Conservation (phyloP, 2,329 filamentous ascomycete species). For the Madurella mycetomatis region DNA sequence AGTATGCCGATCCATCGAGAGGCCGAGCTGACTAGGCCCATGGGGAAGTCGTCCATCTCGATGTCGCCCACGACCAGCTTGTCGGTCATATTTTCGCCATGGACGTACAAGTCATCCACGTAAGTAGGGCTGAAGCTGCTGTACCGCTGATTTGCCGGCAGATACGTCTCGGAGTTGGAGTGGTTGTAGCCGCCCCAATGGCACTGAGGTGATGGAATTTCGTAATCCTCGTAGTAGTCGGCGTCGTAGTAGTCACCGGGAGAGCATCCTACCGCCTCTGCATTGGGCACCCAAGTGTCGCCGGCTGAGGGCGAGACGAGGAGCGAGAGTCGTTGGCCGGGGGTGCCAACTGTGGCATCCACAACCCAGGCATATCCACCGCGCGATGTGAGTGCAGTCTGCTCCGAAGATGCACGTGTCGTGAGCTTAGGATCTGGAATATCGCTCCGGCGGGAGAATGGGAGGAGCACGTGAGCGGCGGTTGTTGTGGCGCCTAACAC, state of each 20-base stretch:
- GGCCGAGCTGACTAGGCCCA: constrained; percentile 26
- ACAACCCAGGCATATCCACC: constrained; percentile 23
- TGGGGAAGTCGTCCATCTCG: constrained; percentile 27
- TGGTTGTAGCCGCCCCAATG: constrained; percentile 27
- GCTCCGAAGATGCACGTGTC: constrained; percentile 11
- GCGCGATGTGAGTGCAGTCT: constrained; percentile 13
- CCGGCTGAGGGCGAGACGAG: constrained; percentile 24
- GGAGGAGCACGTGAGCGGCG: constrained; percentile 20
- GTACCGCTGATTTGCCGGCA: constrained; percentile 15
- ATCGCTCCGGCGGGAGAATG: constrained; percentile 16
- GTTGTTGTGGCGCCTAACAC: constrained; percentile 5
- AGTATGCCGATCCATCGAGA: constrained; percentile 26
- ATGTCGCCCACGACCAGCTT: constrained; percentile 26
- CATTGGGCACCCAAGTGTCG: constrained; percentile 30
- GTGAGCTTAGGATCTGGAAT: constrained; percentile 3
- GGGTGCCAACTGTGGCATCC: constrained; percentile 28
- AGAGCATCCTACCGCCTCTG: constrained; percentile 12
- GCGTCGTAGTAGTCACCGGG: constrained; percentile 5
- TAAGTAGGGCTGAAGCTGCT: constrained; percentile 11
- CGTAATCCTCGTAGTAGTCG: constrained; percentile 2
- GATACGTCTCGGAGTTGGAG: constrained; percentile 23
- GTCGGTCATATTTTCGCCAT: constrained; percentile 29
- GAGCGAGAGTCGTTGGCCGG: constrained; percentile 28
- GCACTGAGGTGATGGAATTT: constrained; percentile 12
- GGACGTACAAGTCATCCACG: constrained; percentile 14